These are phyloP conservation scores for Neonectria magnoliae DNA, from an alignment of 2,329 filamentous ascomycete genomes.

Conservation along the genomic window DNA sequence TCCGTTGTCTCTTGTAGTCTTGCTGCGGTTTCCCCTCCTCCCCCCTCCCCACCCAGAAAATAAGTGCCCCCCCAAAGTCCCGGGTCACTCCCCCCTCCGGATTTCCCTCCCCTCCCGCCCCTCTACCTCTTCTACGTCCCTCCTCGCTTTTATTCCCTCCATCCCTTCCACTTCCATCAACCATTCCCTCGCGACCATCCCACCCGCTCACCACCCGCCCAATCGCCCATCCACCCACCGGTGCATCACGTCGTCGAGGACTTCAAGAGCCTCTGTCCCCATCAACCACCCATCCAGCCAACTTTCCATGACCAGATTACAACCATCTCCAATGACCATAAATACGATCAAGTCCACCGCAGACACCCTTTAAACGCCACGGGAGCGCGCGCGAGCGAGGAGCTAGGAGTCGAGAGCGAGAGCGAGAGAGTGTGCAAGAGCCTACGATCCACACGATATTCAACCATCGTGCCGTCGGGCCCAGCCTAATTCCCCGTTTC, in stretches of 20 bases:
- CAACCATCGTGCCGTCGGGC: constrained; percentile 65
- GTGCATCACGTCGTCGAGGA: constrained; percentile 42
- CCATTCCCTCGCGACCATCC: constrained; percentile 35
- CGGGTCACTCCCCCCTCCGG: constrained; percentile 39
- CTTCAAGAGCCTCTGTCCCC: constrained; percentile 43
- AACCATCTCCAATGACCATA: constrained; percentile 63
- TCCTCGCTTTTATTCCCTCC: constrained; percentile 44
- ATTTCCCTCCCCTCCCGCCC: constrained; percentile 43
- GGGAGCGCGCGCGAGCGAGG: constrained; percentile 72
- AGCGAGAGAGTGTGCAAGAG: constrained; percentile 45
- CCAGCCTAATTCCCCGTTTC: constrained; percentile 39
- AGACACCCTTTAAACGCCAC: constrained; percentile 78
- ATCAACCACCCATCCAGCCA: constrained; percentile 44
- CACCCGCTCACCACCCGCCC: constrained; percentile 41
- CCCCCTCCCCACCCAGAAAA: constrained; percentile 42
- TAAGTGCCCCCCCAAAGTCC: constrained; percentile 36
- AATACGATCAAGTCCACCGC: constrained; percentile 59
- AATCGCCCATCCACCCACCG: constrained; percentile 39
- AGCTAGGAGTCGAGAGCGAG: constrained; percentile 52
- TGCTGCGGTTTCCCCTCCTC: constrained; percentile 39
- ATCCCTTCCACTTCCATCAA: constrained; percentile 39
- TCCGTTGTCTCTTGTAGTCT: constrained; percentile 32
- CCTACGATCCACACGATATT: constrained; percentile 59
- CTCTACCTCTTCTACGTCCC: constrained; percentile 40
- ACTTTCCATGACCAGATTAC: constrained; percentile 55